Percentiles rank a stretch among this genome's conserved stretches.
Evolutionary conservation across 805 yeast genomes (phyloP).

Genomic region (Yarrowia yakushimensis): DNA sequence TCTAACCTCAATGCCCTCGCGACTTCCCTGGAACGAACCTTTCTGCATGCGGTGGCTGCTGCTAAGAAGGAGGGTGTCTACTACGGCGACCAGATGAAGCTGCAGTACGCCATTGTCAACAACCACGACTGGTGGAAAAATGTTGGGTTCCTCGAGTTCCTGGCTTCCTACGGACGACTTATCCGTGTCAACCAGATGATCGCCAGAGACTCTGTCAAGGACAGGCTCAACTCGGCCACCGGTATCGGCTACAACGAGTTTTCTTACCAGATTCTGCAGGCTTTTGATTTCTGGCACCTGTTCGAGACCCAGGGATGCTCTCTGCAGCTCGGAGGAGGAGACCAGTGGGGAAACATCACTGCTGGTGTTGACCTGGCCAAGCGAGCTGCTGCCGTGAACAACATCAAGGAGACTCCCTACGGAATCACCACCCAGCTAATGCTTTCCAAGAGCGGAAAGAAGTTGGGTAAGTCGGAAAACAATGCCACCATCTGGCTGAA

Average conservation of each 20-base stretch:
- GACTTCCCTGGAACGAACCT: slow-evolving; percentile 48
- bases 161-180: slow-evolving; percentile 69
- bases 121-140: slow-evolving; percentile 85
- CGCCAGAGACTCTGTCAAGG: slow-evolving; percentile 80
- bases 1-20: slow-evolving; percentile 55
- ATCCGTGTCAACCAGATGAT: slow-evolving; percentile 85
- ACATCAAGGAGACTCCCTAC: slow-evolving; percentile 43
- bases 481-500: slow-evolving; percentile 84
- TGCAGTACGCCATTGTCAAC: slow-evolving; percentile 45
- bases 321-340: slow-evolving; percentile 90
- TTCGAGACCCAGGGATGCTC: slow-evolving; percentile 55
- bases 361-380: slow-evolving; percentile 78
- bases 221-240: slow-evolving; percentile 59
- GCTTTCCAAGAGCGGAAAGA: slow-evolving; percentile 84
- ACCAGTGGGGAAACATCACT: slow-evolving; percentile 97
- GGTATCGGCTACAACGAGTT: slow-evolving; percentile 95
- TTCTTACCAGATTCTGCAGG: slow-evolving; percentile 88
- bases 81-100: slow-evolving; percentile 49
- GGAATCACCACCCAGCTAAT: slow-evolving; percentile 89
- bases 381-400: slow-evolving; percentile 27
- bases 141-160: slow-evolving; percentile 69
- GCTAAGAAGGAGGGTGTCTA: slow-evolving; percentile 44
- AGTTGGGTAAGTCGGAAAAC: slow-evolving; percentile 96
- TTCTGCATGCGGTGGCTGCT: slow-evolving; percentile 28
- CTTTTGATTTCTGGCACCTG: slow-evolving; percentile 86